phyloP scores from a whole-genome alignment of 176 grass and related monocot genomes.

The Hyparrhenia diplandra region DNA sequence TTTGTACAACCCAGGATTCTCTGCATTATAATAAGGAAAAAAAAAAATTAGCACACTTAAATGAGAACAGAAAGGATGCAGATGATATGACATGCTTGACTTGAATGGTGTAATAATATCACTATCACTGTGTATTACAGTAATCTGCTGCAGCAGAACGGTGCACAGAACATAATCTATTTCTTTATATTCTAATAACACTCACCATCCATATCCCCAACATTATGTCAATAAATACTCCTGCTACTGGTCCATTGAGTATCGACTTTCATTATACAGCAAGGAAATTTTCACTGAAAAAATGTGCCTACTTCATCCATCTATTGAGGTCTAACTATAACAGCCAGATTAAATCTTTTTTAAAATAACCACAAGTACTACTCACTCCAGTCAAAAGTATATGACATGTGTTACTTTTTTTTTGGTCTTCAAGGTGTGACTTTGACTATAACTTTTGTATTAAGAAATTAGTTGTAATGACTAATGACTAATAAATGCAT shows the following conservation, averaged over 20 bases:
- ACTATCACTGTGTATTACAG: not conserved
- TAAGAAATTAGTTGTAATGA: not conserved
- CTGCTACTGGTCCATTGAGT: not conserved
- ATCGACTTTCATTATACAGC: not conserved
- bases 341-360: not conserved
- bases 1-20: slow-evolving; percentile 67
- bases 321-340: not conserved
- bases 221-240: not conserved
- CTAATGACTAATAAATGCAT: not conserved
- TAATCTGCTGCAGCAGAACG: not conserved
- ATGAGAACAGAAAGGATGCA: slow-evolving; percentile 9
- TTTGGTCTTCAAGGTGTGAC: not conserved
- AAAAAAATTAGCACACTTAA: slow-evolving; percentile 19
- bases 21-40: slow-evolving; percentile 32
- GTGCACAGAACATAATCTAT: not conserved
- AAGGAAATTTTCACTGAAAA: not conserved
- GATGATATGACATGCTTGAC: not conserved
- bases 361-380: not conserved
- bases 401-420: not conserved
- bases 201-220: not conserved
- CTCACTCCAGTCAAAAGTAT: not conserved
- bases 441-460: not conserved
- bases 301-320: not conserved
- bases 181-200: not conserved
- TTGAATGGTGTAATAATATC: not conserved